These are phyloP conservation scores for Agastache rugosa DNA, from an alignment of 257 asterid species.

Conservation along the genomic window DNA sequence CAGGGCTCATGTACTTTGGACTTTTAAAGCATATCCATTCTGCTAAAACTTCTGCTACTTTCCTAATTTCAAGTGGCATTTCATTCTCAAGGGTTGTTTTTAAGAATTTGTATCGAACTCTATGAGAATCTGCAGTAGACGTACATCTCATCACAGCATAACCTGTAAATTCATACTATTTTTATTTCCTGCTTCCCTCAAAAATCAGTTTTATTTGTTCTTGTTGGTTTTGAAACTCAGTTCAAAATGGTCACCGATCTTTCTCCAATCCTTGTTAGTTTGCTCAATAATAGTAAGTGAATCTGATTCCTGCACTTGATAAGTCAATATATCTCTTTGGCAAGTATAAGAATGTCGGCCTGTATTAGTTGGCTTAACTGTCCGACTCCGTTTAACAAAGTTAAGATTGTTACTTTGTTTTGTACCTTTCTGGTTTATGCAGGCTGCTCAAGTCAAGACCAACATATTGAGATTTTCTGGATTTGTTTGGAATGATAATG, in stretches of 20 bases:
- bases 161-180: background rate
- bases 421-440: conserved; percentile 41
- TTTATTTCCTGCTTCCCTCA: background rate
- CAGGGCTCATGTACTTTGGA: background rate
- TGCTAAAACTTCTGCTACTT: background rate
- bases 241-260: conserved; percentile 24
- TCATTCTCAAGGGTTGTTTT: conserved; percentile 2
- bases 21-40: conserved; percentile 2
- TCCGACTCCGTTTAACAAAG: conserved; percentile 8
- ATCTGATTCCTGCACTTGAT: conserved; percentile 1
- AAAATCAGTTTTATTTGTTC: background rate
- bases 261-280: conserved; percentile 1
- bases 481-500: conserved; percentile 86
- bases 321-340: conserved; percentile 7
- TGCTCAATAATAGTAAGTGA: background rate
- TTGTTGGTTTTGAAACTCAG: background rate
- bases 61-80: conserved; percentile 6
- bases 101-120: background rate
- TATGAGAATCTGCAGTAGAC: conserved; percentile 7
- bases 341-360: conserved; percentile 16
- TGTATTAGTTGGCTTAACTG: conserved; percentile 11
- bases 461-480: conserved; percentile 91
- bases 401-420: background rate
- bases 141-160: background rate
- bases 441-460: conserved; percentile 83